Conservation (phyloP, 768 basidiomycete genomes). For the Tephrocybe sp. region DNA sequence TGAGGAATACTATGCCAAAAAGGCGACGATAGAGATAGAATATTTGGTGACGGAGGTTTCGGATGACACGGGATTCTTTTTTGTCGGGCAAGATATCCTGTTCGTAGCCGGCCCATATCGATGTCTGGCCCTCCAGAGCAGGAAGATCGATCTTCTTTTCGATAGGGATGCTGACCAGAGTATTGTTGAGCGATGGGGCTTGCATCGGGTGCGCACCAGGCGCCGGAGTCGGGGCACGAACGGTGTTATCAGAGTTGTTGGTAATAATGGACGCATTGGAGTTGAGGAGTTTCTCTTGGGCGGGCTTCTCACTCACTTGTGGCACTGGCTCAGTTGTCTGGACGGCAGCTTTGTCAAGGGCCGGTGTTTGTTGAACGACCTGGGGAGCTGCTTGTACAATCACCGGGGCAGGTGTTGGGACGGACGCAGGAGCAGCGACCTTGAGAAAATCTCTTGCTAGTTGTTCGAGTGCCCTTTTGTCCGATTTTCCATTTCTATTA, state of each 20-base stretch:
- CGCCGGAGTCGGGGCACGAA: not conserved
- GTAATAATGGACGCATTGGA: conserved; percentile 4
- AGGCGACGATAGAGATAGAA: conserved; percentile 61
- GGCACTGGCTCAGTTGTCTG: too few relatives aligned
- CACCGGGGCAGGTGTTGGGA: not conserved
- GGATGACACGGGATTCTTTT: conserved; percentile 40
- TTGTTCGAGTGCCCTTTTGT: conserved; percentile 41
- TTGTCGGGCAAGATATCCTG: conserved; percentile 55
- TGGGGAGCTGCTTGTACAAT: not conserved
- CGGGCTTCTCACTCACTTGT: conserved; percentile 1
- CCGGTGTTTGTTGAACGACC: too few relatives aligned
- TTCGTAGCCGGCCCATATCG: conserved; percentile 53
- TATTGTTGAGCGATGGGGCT: conserved; percentile 20
- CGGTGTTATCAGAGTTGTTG: not conserved
- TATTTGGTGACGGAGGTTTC: conserved; percentile 58
- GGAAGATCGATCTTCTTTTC: conserved; percentile 18
- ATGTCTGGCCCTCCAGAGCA: conserved; percentile 31
- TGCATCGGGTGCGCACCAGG: not conserved
- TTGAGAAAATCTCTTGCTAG: conserved; percentile 28
- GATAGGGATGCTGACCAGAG: conserved; percentile 16
- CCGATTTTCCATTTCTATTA: conserved; percentile 17
- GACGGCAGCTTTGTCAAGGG: too few relatives aligned
- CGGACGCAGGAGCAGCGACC: not conserved
- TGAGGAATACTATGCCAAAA: conserved; percentile 56
- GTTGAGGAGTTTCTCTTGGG: conserved; percentile 1